These are phyloP conservation scores for Peronospora farinosa DNA, from an alignment of 352 stramenopile genomes.

Conservation along the genomic window DNA sequence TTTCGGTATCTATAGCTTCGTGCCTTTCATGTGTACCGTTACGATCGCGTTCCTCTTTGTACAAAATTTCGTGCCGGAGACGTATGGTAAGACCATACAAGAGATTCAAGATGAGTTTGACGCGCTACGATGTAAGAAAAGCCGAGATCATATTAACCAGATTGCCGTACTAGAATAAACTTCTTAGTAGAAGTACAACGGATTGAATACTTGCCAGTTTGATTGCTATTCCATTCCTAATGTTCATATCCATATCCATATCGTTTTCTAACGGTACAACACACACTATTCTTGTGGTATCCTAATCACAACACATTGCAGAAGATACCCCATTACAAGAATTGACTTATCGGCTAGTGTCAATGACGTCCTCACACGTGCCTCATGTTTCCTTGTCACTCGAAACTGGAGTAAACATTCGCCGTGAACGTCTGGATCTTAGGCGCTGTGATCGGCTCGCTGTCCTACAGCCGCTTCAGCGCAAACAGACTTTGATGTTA, in stretches of 20 bases:
- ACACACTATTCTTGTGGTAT: no score
- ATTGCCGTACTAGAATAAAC: constrained; percentile 24
- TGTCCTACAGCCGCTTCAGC: constrained; percentile 18
- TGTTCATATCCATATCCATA: background rate
- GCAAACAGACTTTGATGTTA: constrained; percentile 19
- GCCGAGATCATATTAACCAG: constrained; percentile 9
- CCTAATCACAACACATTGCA: background rate
- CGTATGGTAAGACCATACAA: constrained; percentile 51
- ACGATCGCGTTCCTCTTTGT: constrained; percentile 30
- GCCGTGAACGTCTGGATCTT: constrained; percentile 22
- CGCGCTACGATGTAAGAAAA: constrained; percentile 6
- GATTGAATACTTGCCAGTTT: background rate
- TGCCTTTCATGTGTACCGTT: constrained; percentile 52
- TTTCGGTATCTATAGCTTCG: constrained; percentile 35
- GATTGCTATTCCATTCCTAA: background rate
- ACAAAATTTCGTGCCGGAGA: constrained; percentile 38
- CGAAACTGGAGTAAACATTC: constrained; percentile 21
- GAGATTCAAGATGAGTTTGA: constrained; percentile 54
- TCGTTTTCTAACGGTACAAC: background rate
- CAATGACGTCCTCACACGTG: constrained; percentile 5
- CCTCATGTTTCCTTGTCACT: constrained; percentile 23
- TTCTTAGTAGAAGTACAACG: background rate
- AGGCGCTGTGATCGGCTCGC: constrained; percentile 14
- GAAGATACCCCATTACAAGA: background rate
- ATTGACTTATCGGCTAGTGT: background rate